phyloP scores from a whole-genome alignment of 805 yeast species.

The Candida ponderosae region DNA sequence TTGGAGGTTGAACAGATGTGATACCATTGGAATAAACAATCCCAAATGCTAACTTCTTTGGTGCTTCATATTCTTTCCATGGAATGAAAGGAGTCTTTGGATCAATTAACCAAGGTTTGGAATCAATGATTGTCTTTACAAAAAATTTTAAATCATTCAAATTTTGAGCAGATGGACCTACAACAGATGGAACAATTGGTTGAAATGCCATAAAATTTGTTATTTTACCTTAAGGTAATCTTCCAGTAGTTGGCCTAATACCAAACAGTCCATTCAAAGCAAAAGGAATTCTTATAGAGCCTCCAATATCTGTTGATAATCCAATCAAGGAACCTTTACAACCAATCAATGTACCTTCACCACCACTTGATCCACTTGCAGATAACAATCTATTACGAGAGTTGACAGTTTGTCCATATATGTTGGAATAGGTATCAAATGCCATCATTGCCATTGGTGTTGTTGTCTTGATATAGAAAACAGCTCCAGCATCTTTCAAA shows the following conservation, averaged over 20 bases:
- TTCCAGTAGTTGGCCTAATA: neutral
- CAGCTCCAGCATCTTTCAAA: constrained; percentile 29
- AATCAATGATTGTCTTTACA: constrained; percentile 32
- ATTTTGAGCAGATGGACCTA: constrained; percentile 26
- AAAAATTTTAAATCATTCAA: constrained; percentile 21
- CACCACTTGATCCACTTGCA: constrained; percentile 48
- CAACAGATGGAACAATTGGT: constrained; percentile 24
- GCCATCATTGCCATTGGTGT: constrained; percentile 44
- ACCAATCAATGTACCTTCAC: constrained; percentile 41
- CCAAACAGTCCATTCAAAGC: constrained; percentile 29
- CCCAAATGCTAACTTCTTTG: constrained; percentile 34
- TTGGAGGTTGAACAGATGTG: constrained; percentile 49
- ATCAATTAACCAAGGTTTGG: constrained; percentile 39
- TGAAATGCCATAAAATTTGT: constrained; percentile 25
- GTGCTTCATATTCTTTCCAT: constrained; percentile 30
- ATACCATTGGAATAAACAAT: constrained; percentile 35
- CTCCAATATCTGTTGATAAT: constrained; percentile 50
- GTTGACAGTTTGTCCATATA: constrained; percentile 39
- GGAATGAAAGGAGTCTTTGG: constrained; percentile 43
- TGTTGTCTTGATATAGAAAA: constrained; percentile 46
- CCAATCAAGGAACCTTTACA: constrained; percentile 40
- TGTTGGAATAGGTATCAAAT: constrained; percentile 36
- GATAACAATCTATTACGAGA: constrained; percentile 34
- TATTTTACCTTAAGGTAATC: neutral
- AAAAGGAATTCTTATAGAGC: constrained; percentile 42